Conservation (phyloP, 805 yeast species). For the Saturnispora silvae region DNA sequence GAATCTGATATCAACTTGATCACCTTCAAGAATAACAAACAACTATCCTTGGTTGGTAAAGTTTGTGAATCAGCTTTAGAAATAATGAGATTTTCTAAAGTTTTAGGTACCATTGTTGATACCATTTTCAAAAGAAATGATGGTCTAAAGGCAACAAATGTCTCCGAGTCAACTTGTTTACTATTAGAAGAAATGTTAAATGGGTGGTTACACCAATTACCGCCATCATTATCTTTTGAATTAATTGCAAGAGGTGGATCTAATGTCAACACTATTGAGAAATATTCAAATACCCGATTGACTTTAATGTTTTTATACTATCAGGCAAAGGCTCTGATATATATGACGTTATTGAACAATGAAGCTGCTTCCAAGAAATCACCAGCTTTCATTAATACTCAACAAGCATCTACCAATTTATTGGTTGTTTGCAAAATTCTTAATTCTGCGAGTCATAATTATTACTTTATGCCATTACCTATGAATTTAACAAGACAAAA, state of each 20-base stretch:
- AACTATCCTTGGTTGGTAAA: constrained; percentile 56
- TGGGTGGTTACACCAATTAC: constrained; percentile 67
- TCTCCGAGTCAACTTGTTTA: constrained; percentile 24
- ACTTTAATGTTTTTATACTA: constrained; percentile 49
- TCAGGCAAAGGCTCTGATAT: constrained; percentile 52
- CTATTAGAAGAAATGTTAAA: constrained; percentile 58
- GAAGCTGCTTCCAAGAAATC: constrained; percentile 32
- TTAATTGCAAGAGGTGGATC: constrained; percentile 46
- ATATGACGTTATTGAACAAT: constrained; percentile 49
- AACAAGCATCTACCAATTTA: constrained; percentile 57
- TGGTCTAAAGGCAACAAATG: constrained; percentile 20
- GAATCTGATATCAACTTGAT: constrained; percentile 44
- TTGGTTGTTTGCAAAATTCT: constrained; percentile 37
- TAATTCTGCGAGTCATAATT: constrained; percentile 28
- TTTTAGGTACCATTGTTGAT: constrained; percentile 65
- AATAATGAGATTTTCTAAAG: constrained; percentile 58
- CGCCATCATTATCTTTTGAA: constrained; percentile 50
- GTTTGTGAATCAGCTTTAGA: constrained; percentile 54
- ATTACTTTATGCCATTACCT: constrained; percentile 48
- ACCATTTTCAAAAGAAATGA: constrained; percentile 52
- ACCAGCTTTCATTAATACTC: constrained; percentile 54
- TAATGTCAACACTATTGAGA: constrained; percentile 23
- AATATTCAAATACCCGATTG: constrained; percentile 34
- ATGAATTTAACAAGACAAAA: constrained; percentile 51
- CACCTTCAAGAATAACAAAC: constrained; percentile 43